Evolutionary conservation across 78 protist species (phyloP).

Genomic region (Speleostelium caveatum): DNA sequence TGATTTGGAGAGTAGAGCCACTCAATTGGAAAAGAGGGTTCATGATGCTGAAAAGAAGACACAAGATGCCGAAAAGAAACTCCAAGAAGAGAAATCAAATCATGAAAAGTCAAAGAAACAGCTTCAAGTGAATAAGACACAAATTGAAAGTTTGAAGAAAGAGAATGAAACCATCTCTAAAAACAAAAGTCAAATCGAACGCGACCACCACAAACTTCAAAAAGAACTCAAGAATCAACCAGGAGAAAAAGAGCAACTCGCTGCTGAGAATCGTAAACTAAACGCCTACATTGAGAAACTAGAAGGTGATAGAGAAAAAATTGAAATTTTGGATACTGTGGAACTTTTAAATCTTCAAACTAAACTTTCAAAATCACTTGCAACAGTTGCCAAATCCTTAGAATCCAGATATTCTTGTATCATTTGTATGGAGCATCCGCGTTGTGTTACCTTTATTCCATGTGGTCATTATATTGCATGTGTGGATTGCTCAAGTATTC

Average conservation of each 20-base stretch:
- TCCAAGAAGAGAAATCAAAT: not conserved
- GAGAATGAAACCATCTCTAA: not conserved
- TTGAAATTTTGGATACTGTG: not conserved
- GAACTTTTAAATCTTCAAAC: not conserved
- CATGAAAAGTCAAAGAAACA: no score
- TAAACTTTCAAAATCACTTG: not conserved
- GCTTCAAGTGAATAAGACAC: no score
- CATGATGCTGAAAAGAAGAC: not conserved
- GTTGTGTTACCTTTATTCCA: constrained; percentile 3
- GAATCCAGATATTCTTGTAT: not conserved
- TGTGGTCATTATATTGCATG: constrained; percentile 20
- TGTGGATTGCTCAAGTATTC: not conserved
- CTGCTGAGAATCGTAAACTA: not conserved
- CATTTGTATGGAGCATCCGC: not conserved
- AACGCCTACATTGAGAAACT: not conserved
- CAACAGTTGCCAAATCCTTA: not conserved
- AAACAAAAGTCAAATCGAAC: not conserved
- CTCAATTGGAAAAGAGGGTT: not conserved
- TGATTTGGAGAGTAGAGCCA: not conserved
- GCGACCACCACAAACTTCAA: not conserved
- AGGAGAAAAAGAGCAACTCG: not conserved
- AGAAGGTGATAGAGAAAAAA: not conserved
- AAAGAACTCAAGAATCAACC: not conserved
- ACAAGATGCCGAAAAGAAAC: not conserved
- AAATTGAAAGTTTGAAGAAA: not conserved